These are phyloP conservation scores for Pueraria montana DNA, from an alignment of 306 rosid species.

Conservation along the genomic window DNA sequence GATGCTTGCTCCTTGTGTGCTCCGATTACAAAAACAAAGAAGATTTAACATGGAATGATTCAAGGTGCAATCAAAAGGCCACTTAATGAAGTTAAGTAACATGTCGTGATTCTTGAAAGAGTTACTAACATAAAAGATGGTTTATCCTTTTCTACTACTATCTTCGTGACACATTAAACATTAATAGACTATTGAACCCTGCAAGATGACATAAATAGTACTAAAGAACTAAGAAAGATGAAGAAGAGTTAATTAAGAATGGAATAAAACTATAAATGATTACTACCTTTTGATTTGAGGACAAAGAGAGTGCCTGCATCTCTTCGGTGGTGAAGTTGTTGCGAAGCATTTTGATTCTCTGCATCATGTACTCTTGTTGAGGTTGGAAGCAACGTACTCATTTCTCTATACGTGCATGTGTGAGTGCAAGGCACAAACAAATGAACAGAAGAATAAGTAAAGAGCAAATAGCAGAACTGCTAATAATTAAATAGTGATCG, in stretches of 20 bases:
- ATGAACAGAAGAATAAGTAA: neutral
- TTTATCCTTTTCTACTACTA: no score
- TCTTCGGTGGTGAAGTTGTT: neutral
- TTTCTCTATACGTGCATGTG: neutral
- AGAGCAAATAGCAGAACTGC: neutral
- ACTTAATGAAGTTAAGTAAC: no score
- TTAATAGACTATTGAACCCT: no score
- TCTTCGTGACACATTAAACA: no score
- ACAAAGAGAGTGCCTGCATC: conserved; percentile 10
- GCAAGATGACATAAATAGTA: neutral
- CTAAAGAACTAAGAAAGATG: neutral
- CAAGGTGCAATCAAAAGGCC: neutral
- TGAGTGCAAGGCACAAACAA: neutral
- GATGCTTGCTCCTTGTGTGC: no score
- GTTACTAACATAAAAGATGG: no score
- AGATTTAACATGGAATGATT: neutral
- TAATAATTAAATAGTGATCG: no score
- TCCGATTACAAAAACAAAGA: no score
- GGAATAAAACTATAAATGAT: neutral
- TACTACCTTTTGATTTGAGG: conserved; percentile 14
- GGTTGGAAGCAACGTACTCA: neutral
- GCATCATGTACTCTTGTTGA: neutral
- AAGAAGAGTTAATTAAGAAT: neutral
- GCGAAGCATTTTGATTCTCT: neutral
- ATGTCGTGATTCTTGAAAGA: neutral